Evolutionary conservation across 2,329 filamentous ascomycete species (phyloP).

Genomic region (Bimuria novae-zelandiae): DNA sequence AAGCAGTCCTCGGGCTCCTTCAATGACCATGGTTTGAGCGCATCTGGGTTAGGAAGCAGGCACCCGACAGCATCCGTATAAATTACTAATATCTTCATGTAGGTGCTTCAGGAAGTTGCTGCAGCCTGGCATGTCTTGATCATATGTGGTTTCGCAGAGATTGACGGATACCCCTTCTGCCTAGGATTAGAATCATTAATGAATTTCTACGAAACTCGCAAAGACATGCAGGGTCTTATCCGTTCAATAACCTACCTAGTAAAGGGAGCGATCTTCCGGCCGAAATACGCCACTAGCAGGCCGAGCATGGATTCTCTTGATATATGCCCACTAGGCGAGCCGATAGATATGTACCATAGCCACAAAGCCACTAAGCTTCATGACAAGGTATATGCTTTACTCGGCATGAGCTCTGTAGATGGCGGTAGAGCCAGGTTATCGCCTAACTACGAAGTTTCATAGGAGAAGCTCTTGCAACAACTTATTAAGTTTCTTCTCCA

Average conservation of each 20-base stretch:
- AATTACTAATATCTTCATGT: constrained; percentile 17
- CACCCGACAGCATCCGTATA: neutral
- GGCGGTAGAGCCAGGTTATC: constrained; percentile 6
- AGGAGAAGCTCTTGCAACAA: constrained; percentile 16
- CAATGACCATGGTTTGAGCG: constrained; percentile 24
- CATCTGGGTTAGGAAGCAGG: constrained; percentile 20
- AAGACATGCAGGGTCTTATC: constrained; percentile 15
- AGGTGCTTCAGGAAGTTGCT: constrained; percentile 26
- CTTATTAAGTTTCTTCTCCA: constrained; percentile 14
- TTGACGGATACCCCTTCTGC: constrained; percentile 25
- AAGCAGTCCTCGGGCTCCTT: constrained; percentile 18
- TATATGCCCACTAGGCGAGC: constrained; percentile 20
- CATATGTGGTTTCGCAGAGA: constrained; percentile 15
- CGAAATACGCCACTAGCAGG: constrained; percentile 5
- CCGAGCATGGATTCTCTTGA: constrained; percentile 10
- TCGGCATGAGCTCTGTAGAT: constrained; percentile 24
- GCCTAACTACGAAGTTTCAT: constrained; percentile 20
- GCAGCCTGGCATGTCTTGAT: constrained; percentile 21
- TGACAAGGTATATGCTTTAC: constrained; percentile 24
- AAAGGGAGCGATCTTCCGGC: constrained; percentile 21
- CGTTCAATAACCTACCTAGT: constrained; percentile 20
- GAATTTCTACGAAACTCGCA: constrained; percentile 1
- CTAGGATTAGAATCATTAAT: constrained; percentile 18
- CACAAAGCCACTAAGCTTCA: constrained; percentile 17
- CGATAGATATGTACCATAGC: constrained; percentile 22